Evolutionary conservation across 768 basidiomycete species (phyloP).

Genomic region (Termitomyces sp.): DNA sequence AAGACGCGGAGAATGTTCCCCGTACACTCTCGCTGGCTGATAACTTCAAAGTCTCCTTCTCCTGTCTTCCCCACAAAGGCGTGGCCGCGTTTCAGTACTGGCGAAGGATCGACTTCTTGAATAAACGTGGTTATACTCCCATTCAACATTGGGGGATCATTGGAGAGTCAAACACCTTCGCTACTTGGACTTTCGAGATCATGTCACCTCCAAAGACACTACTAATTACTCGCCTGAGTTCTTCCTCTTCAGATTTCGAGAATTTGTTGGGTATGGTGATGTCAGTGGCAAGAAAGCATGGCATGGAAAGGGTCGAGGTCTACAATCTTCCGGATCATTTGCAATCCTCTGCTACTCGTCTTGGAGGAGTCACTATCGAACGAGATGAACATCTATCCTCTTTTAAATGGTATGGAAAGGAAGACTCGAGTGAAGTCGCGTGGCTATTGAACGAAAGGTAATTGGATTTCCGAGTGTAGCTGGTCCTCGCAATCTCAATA

Average conservation of each 20-base stretch:
- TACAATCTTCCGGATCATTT: conserved; percentile 45
- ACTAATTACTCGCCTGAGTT: conserved; percentile 42
- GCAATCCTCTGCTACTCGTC: conserved; percentile 20
- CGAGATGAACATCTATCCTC: conserved; percentile 41
- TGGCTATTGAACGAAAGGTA: conserved; percentile 55
- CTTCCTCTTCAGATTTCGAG: conserved; percentile 28
- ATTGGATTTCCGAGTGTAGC: neutral
- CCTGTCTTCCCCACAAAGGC: conserved; percentile 45
- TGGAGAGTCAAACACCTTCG: conserved; percentile 25
- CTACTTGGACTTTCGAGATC: conserved; percentile 46
- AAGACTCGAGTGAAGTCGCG: conserved; percentile 28
- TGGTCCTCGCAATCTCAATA: neutral
- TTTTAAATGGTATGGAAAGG: conserved; percentile 52
- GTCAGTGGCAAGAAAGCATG: conserved; percentile 31
- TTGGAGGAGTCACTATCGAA: conserved; percentile 31
- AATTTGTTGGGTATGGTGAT: conserved; percentile 34
- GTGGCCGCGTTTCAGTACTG: conserved; percentile 44
- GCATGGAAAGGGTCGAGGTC: conserved; percentile 40
- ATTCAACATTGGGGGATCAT: conserved; percentile 32
- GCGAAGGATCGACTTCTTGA: conserved; percentile 26
- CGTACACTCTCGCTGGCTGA: conserved; percentile 5
- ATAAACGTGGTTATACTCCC: conserved; percentile 12
- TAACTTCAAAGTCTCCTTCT: conserved; percentile 22
- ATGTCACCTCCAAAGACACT: conserved; percentile 32
- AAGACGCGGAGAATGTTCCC: conserved; percentile 25